Evolutionary conservation across 352 stramenopile genomes (phyloP), one percentile per base, ranked within the genome.

Genomic region (Aphanomyces euteiches): DNA sequence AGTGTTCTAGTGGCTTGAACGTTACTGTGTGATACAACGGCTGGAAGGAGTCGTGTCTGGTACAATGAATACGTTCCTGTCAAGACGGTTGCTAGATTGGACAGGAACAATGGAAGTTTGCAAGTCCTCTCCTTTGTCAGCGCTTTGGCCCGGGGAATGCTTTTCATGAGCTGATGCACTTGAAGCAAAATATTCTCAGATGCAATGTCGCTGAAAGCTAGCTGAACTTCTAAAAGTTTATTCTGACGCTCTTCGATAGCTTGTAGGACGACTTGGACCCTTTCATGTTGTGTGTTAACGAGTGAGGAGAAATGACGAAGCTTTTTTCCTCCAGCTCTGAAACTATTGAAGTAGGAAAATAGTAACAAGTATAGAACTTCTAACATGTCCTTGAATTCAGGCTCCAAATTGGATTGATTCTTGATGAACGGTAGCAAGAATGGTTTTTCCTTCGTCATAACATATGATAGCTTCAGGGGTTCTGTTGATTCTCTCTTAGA

Each of bases 321-420:
- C 6, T 47, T 47, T 38, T 70, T 70, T 10, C 56, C 64, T 8
- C 45, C 41, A 13, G 43, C 56, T 15, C 64, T 17, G 19, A 36
- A 37, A n/a, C 43, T 43, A 12, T 60, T 19, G 40, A 50, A 70
- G 19, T 63, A 70, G 3, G 50, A 64, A 41, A 48, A 70, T 7
- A 37, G 36, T 12, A 70, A 56, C 5, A 70, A 63, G n/a, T 70
- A 70, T 17, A 70, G 64, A 37, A 70, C 3, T 37, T 70, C 64
- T 13, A 70, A 56, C 34, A 70, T 36, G 28, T 19, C 64, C n/a
- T 70, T 47, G 7, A 70, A 37, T 36, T 70, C 47, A 28, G 37
- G 13, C 47, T 70, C 64, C 5, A 70, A 47, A 61, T 17, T 19
- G 3, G 64, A 12, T 10, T 70, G 34, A 19, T 63, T 70, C 47